phyloP scores from a whole-genome alignment of 2,329 filamentous ascomycete genomes.

The Fulvia fulva region DNA sequence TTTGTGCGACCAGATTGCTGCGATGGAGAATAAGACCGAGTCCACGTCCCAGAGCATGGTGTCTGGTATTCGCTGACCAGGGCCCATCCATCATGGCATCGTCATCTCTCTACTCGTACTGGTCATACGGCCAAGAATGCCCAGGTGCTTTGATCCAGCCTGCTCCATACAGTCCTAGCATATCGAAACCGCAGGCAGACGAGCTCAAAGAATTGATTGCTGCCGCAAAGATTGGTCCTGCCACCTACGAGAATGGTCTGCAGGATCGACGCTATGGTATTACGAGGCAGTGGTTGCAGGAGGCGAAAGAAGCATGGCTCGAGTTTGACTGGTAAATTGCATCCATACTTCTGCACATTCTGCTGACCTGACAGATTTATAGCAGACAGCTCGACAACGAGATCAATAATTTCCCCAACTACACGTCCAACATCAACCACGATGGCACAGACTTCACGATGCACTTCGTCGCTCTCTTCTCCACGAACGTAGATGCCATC shows the following conservation, averaged over 20 bases:
- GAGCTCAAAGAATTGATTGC: neutral
- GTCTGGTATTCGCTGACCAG: too few relatives aligned
- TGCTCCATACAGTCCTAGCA: neutral
- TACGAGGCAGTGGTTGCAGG: neutral
- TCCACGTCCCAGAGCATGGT: too few relatives aligned
- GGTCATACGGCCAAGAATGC: neutral
- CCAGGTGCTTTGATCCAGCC: neutral
- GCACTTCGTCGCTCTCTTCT: slow-evolving; percentile 55
- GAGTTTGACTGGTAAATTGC: neutral
- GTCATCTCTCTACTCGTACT: neutral
- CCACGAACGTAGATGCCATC: slow-evolving; percentile 37
- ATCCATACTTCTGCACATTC: too few relatives aligned
- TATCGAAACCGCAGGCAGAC: neutral
- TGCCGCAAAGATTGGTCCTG: neutral
- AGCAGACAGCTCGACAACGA: neutral
- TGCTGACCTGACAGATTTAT: too few relatives aligned
- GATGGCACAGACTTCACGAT: slow-evolving; percentile 37
- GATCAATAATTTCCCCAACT: neutral
- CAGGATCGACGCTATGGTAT: neutral
- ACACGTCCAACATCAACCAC: too few relatives aligned
- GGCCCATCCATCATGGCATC: too few relatives aligned
- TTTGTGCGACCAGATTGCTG: neutral
- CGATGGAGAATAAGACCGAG: neutral
- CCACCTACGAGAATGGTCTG: neutral
- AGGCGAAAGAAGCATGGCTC: neutral